Evolutionary conservation across 31 red algal species (phyloP), one percentile per base, ranked within the genome.

Genomic region (Bonnemaisonia californica): DNA sequence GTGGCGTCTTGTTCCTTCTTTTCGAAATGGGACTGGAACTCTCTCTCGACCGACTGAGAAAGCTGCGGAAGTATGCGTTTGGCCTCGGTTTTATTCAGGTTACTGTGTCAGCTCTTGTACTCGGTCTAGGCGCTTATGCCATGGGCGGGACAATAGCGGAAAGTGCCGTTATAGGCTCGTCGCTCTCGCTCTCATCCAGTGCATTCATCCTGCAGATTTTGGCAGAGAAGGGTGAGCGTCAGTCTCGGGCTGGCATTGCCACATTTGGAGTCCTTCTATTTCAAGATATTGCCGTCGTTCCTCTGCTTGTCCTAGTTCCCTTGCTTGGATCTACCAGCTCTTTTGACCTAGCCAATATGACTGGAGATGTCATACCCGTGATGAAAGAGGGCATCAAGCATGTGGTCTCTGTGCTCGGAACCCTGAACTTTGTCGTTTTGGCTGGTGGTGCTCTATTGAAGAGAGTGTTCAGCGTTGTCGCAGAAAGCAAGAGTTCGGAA

Each of bases 21-120:
- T 98, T 98, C 71, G 81, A 92, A 54, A 98, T 98, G 91, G 95
- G 95, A 40, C 80, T 98, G 30, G 95, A 98, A 66, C 69, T 98
- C 37, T 89, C 88, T 21, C 36, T 95, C 31, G 88, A 95, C 62
- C 68, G 92, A 57, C 71, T 98, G 3, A 41, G 88, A 37, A 92
- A 94, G 59, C 61, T 98, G 58, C 79, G 92, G 16, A 94, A 92
- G 66, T 89, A 92, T 59, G 88, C 82, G 4, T 94, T 94, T 81
- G 87, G 87, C 22, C 76, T 92, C 67, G 95, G 95, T n/a, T 58
- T 76, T 11, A 21, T 89, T 8, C 95, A 98, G 62, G 81, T 98
- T 59, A 61, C 83, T 23, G 37, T 92, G 13, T 83, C 89, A 19
- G 81, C 94, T 29, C 47, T 61, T 19, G 70, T 92, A 2, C 62